phyloP scores from a whole-genome alignment of 441 rosid species.

The Eugenia klotzschiana region DNA sequence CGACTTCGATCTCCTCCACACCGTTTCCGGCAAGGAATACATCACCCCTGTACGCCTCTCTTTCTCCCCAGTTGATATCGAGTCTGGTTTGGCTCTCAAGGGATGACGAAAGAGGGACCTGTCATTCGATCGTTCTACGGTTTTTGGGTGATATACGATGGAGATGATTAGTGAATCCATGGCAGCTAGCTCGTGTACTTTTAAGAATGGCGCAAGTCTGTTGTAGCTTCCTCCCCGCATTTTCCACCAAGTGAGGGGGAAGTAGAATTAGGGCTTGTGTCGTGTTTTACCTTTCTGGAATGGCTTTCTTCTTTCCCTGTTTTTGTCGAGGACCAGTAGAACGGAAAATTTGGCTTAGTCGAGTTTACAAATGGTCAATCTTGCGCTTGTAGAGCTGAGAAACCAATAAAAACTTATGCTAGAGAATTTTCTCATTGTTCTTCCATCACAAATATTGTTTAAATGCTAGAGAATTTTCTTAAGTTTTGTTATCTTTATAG shows the following conservation, averaged over 20 bases:
- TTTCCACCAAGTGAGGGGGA: background rate
- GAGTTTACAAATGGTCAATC: background rate
- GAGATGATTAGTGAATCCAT: background rate
- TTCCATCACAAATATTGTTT: background rate
- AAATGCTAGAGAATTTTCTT: background rate
- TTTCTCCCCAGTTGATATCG: background rate
- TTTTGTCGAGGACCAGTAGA: background rate
- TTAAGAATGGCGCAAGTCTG: background rate
- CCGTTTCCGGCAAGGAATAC: conserved; percentile 88
- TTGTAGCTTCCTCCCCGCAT: background rate
- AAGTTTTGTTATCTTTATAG: conserved; percentile 10
- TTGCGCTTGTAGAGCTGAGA: background rate
- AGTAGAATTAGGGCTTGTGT: background rate
- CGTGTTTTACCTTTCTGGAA: background rate
- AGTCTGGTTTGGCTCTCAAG: background rate
- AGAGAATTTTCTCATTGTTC: background rate
- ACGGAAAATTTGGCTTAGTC: background rate
- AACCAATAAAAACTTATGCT: background rate
- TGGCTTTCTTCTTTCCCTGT: background rate
- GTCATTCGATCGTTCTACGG: background rate
- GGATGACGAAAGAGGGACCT: background rate
- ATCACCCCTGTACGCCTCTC: conserved; percentile 54
- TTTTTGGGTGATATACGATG: background rate
- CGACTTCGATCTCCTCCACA: conserved; percentile 94
- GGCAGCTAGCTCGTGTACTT: background rate